Conservation (phyloP, 208 protist genomes). For the Phytomonas sp. region DNA sequence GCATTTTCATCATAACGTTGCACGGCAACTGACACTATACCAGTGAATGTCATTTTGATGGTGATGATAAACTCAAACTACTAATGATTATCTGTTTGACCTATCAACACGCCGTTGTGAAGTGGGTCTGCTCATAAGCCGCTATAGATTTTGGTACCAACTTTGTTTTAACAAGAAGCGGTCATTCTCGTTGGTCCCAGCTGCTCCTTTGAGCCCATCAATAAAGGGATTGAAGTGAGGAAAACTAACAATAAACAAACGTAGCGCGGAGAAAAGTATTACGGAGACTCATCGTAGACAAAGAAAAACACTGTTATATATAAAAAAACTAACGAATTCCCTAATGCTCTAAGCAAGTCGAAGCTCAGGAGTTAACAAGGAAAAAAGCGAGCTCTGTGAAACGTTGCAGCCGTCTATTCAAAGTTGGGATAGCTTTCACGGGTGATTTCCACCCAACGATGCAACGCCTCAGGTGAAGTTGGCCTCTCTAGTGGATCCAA, state of each 20-base stretch:
- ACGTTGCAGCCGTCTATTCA: neutral
- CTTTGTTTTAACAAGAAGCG: neutral
- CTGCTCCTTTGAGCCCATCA: neutral
- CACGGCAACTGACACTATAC: neutral
- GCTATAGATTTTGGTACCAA: neutral
- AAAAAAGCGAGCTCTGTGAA: neutral
- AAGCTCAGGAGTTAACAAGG: neutral
- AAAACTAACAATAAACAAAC: neutral
- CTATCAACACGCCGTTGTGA: neutral
- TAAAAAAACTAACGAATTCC: neutral
- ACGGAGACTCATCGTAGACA: neutral
- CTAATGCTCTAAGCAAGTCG: neutral
- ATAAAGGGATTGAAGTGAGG: neutral
- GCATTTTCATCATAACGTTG: neutral
- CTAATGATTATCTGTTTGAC: neutral
- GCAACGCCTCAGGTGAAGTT: slow-evolving; percentile 43
- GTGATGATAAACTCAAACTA: neutral
- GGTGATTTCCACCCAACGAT: slow-evolving; percentile 47
- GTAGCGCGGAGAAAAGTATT: neutral
- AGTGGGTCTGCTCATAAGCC: neutral
- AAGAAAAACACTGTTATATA: neutral
- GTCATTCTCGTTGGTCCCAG: neutral
- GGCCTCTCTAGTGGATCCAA: slow-evolving; percentile 57
- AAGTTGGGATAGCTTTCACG: neutral
- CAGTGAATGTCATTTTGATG: neutral